Conservation (phyloP, 2,329 filamentous ascomycete species). For the Juglanconis sp. region DNA sequence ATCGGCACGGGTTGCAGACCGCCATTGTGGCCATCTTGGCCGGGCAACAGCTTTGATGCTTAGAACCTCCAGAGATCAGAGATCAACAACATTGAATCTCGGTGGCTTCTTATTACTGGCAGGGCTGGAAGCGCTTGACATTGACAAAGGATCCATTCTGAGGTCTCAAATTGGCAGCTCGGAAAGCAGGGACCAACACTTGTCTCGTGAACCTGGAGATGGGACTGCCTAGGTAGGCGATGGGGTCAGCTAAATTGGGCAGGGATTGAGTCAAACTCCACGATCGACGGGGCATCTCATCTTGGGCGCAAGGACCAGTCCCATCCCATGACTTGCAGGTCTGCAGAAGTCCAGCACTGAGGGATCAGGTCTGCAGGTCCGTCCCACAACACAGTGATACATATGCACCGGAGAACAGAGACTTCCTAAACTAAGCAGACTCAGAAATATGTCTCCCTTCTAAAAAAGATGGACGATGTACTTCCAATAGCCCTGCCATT, state of each 20-base stretch:
- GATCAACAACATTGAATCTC: neutral
- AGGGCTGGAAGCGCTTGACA: neutral
- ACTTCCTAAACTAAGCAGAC: too few relatives aligned
- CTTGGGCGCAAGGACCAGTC: neutral
- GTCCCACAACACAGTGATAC: too few relatives aligned
- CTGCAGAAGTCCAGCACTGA: neutral
- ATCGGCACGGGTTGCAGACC: conserved; percentile 3
- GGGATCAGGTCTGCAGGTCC: too few relatives aligned
- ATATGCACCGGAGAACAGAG: too few relatives aligned
- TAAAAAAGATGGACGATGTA: neutral
- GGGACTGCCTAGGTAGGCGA: neutral
- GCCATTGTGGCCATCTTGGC: conserved; percentile 7
- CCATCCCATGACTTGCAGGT: neutral
- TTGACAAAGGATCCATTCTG: neutral
- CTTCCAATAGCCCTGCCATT: neutral
- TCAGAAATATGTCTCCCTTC: neutral
- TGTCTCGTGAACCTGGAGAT: conserved; percentile 6
- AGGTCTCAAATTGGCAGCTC: conserved; percentile 16
- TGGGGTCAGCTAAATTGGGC: conserved; percentile 5
- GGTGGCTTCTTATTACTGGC: too few relatives aligned
- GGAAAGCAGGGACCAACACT: conserved; percentile 16
- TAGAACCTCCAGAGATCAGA: neutral
- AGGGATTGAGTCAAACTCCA: conserved; percentile 3
- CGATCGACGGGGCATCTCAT: conserved; percentile 12
- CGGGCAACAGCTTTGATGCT: conserved; percentile 1